Percentiles rank a stretch among this genome's conserved stretches.
phyloP scores from a whole-genome alignment of 768 basidiomycete species.

The Calocybe gangraenosa region DNA sequence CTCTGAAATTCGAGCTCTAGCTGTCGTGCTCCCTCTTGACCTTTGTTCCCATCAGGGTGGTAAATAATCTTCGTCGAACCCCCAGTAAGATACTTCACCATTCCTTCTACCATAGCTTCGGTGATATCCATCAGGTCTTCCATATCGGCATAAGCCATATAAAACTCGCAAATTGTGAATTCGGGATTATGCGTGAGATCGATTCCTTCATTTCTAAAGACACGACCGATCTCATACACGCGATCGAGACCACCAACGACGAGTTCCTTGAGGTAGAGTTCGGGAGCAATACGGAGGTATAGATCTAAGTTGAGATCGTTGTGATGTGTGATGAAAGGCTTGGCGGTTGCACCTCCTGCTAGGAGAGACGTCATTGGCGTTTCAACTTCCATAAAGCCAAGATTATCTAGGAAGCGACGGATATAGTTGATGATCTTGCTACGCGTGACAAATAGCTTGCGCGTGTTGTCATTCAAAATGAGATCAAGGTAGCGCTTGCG shows the following conservation, averaged over 20 bases:
- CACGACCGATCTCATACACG: conserved; percentile 97
- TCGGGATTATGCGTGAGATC: conserved; percentile 99
- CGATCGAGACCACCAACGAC: conserved; percentile 96
- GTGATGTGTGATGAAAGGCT: conserved; percentile 98
- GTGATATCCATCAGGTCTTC: conserved; percentile 98
- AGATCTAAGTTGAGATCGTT: conserved; percentile 97
- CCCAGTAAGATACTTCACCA: conserved; percentile 83
- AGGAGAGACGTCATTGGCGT: conserved; percentile 97
- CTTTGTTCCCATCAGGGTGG: conserved; percentile 93
- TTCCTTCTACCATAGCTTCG: conserved; percentile 81
- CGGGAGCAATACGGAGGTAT: conserved; percentile 95
- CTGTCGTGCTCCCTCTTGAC: conserved; percentile 54
- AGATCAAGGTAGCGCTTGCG: conserved; percentile 98
- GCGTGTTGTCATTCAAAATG: conserved; percentile 87
- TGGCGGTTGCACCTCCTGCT: conserved; percentile 97
- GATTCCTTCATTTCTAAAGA: conserved; percentile 98
- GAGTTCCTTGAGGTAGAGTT: conserved; percentile 97
- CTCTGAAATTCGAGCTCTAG: conserved; percentile 82
- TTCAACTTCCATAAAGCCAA: conserved; percentile 98
- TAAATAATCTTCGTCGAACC: conserved; percentile 77
- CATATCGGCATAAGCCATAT: conserved; percentile 99
- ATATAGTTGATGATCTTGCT: conserved; percentile 90
- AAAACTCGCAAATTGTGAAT: conserved; percentile 99
- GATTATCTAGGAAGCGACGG: conserved; percentile 81
- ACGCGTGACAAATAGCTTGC: conserved; percentile 88